Evolutionary conservation across 2,329 filamentous ascomycete genomes (phyloP), one percentile per base, ranked within the genome.

Genomic region (Sporothrix schenckii): DNA sequence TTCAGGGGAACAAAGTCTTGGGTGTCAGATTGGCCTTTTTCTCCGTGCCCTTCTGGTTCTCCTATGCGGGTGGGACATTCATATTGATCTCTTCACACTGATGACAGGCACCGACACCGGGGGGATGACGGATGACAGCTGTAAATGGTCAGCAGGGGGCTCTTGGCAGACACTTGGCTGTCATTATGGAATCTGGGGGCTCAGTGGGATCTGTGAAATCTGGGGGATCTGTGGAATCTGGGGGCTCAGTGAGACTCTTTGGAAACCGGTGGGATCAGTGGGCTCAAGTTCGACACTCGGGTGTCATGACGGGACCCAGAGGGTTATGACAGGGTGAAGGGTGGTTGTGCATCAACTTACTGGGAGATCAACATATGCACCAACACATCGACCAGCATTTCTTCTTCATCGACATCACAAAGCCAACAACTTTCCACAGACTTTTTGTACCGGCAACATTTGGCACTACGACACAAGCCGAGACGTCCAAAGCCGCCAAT

Each of bases 281-380:
- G 53, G 53, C 53, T 56, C 53, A 27, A 56, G 53, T 16, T 56
- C 53, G 53, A 34, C 53, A 56, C 53, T 56, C 53, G 53, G 53
- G 27, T 56, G 53, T 56, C 53, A 56, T 56, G 53, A 30, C 53
- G 53, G 53, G 21, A 56, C 34, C 53, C 53, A 56, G 53, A 56
- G 53, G 53, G 16, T 56, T 13, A 30, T 56, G 53, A 34, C 34
- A 24, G 53, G 53, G 50, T 24, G 9, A 34, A 56, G 53, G 53
- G 53, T 34, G 24, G 24, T 34, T 24, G 30, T 56, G 24, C 11
- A 56, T 30, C 24, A 56, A 56, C 53, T 56, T 56, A 56, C 53
- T 56, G 53, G 27, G 53, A 21, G 24, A 56, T 53, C 53, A 56
- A 34, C 53, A 56, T 24, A 56, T 56, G 53, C 53, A 56, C 53